These are phyloP conservation scores for Monilinia vaccinii-corymbosi DNA, from an alignment of 2,329 filamentous ascomycete genomes.

Conservation along the genomic window DNA sequence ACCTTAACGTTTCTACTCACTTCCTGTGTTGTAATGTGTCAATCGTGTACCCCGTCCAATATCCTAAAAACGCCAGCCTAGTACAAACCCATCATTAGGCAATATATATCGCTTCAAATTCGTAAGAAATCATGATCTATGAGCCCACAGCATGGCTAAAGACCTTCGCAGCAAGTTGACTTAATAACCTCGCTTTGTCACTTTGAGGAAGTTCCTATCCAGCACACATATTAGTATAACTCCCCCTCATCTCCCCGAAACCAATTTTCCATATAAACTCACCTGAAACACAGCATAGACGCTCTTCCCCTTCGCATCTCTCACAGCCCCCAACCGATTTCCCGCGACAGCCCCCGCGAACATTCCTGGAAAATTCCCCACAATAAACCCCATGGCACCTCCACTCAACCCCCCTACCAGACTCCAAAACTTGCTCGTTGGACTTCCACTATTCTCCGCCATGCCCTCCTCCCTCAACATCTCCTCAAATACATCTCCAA, in stretches of 20 bases:
- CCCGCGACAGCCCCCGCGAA: slow-evolving; percentile 87
- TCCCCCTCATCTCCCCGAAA: no score
- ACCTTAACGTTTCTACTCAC: background rate
- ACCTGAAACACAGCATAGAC: slow-evolving; percentile 68
- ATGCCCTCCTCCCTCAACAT: slow-evolving; percentile 83
- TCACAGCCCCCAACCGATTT: slow-evolving; percentile 79
- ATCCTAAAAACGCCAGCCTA: background rate
- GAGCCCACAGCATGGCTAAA: slow-evolving; percentile 63
- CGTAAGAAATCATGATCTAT: background rate
- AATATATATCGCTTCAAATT: background rate
- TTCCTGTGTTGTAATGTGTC: background rate
- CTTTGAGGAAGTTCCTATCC: slow-evolving; percentile 61
- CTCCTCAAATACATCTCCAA: slow-evolving; percentile 80
- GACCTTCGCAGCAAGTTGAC: slow-evolving; percentile 58
- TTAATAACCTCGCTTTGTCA: slow-evolving; percentile 72
- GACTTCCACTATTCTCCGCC: slow-evolving; percentile 56
- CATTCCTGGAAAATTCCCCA: slow-evolving; percentile 83
- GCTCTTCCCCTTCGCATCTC: slow-evolving; percentile 88
- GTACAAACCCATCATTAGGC: background rate
- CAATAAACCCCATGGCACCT: slow-evolving; percentile 86
- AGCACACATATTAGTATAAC: background rate
- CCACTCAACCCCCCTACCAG: slow-evolving; percentile 79
- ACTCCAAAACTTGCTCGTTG: slow-evolving; percentile 74
- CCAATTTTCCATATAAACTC: background rate
- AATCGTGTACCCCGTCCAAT: background rate